These are phyloP conservation scores for Sungouiozyma intestinalis DNA, from an alignment of 805 yeast species.

Conservation along the genomic window DNA sequence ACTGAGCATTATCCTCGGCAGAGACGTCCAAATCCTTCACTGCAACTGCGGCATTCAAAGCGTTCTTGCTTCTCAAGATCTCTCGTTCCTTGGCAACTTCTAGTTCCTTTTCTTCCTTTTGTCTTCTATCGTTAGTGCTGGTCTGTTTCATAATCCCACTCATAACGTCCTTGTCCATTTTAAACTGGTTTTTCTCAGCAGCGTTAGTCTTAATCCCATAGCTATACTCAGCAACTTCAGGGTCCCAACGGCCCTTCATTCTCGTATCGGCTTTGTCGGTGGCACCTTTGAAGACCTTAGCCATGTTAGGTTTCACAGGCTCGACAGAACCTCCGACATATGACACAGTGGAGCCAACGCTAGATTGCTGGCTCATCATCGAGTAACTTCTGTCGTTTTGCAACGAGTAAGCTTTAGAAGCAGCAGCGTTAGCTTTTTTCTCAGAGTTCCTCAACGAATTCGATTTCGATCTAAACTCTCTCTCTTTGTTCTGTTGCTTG, in stretches of 20 bases:
- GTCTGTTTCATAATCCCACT: constrained; percentile 9
- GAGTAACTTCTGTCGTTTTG: constrained; percentile 10
- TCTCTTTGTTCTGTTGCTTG: not conserved
- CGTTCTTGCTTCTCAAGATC: constrained; percentile 18
- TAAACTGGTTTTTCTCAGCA: constrained; percentile 13
- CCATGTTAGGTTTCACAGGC: constrained; percentile 9
- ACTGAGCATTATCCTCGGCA: constrained; percentile 29
- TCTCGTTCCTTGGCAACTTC: constrained; percentile 57
- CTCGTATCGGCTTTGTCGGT: constrained; percentile 22
- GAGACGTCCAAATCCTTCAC: constrained; percentile 29
- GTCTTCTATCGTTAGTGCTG: constrained; percentile 8
- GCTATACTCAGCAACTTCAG: constrained; percentile 11
- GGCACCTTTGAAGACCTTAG: constrained; percentile 24
- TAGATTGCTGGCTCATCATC: constrained; percentile 11
- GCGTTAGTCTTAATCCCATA: constrained; percentile 16
- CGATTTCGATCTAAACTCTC: not conserved
- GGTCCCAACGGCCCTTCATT: constrained; percentile 14
- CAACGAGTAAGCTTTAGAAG: constrained; percentile 23
- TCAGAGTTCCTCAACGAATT: constrained; percentile 1
- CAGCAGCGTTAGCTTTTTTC: constrained; percentile 15
- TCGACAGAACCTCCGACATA: not conserved
- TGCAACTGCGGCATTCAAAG: constrained; percentile 34
- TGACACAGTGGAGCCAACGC: constrained; percentile 1
- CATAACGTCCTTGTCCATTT: constrained; percentile 15
- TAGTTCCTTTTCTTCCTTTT: constrained; percentile 50